Conservation (phyloP, 805 yeast genomes). For the Debaryomyces prosopidis region DNA sequence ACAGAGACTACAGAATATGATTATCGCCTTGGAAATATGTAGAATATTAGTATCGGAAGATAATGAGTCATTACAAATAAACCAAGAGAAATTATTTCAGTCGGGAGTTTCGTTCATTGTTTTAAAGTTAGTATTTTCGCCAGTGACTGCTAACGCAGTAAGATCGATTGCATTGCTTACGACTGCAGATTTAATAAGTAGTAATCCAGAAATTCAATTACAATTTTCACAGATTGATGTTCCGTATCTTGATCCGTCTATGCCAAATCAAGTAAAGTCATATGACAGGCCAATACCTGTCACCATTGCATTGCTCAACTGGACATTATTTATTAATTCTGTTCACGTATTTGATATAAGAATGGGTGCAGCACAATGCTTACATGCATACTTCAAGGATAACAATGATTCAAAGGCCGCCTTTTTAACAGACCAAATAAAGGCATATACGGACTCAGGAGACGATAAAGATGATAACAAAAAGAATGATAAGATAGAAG, state of each 20-base stretch:
- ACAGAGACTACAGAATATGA: slow-evolving; percentile 68
- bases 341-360: slow-evolving; percentile 84
- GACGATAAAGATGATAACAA: slow-evolving; percentile 13
- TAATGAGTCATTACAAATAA: slow-evolving; percentile 57
- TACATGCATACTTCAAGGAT: slow-evolving; percentile 66
- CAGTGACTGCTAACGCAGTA: slow-evolving; percentile 61
- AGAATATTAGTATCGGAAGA: slow-evolving; percentile 71
- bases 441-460: slow-evolving; percentile 26
- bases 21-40: slow-evolving; percentile 69
- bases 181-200: slow-evolving; percentile 72
- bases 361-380: slow-evolving; percentile 63
- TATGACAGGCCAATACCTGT: slow-evolving; percentile 58
- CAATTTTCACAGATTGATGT: slow-evolving; percentile 83
- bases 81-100: slow-evolving; percentile 61
- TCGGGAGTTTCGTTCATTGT: slow-evolving; percentile 67
- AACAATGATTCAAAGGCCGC: slow-evolving; percentile 61
- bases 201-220: slow-evolving; percentile 65
- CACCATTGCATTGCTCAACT: slow-evolving; percentile 69
- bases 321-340: slow-evolving; percentile 80
- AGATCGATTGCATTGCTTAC: slow-evolving; percentile 71
- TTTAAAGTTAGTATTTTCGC: slow-evolving; percentile 68
- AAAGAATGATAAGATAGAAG: slow-evolving; percentile 1
- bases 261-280: slow-evolving; percentile 44
- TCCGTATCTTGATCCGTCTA: slow-evolving; percentile 81
- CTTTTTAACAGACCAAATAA: slow-evolving; percentile 69